phyloP scores from a whole-genome alignment of 768 basidiomycete species.

The Trametes coccinea region DNA sequence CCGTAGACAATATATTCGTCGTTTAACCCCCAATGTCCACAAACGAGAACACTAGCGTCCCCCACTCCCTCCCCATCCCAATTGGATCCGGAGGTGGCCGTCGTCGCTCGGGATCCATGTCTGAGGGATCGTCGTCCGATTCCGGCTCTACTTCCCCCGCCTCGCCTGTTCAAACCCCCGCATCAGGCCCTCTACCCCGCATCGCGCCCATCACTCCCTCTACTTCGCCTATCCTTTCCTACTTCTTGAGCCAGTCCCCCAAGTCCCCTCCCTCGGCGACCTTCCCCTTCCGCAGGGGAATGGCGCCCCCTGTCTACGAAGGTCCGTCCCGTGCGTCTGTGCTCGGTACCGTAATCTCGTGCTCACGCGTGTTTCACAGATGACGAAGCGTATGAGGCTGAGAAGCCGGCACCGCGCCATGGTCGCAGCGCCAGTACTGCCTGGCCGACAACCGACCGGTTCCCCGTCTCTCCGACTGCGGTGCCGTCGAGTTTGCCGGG shows the following conservation, averaged over 20 bases:
- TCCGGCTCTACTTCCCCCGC: constrained; percentile 46
- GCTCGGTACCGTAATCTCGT: not conserved
- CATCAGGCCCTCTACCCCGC: constrained; percentile 43
- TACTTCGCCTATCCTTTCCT: constrained; percentile 69
- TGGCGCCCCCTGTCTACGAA: constrained; percentile 60
- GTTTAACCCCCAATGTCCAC: constrained; percentile 20
- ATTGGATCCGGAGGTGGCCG: constrained; percentile 43
- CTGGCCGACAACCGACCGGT: constrained; percentile 50
- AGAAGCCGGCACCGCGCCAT: constrained; percentile 17
- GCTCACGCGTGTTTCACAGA: not conserved
- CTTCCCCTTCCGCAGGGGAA: constrained; percentile 61
- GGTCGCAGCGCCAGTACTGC: constrained; percentile 60
- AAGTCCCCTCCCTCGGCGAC: constrained; percentile 45
- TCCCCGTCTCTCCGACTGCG: constrained; percentile 44
- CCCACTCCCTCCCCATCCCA: constrained; percentile 67
- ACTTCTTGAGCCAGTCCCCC: constrained; percentile 60
- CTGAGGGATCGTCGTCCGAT: constrained; percentile 31
- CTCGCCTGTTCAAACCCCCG: constrained; percentile 51
- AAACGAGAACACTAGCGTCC: constrained; percentile 32
- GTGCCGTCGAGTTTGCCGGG: constrained; percentile 40
- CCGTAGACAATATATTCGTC: constrained; percentile 1
- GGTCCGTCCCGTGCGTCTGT: constrained; percentile 41
- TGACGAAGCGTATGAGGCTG: constrained; percentile 24
- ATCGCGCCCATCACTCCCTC: constrained; percentile 54
- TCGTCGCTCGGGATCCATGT: constrained; percentile 61